A percentile compares a stretch with the other conserved stretches of the same genome.
Evolutionary conservation across 148 eudicot genomes (phyloP).

Genomic region (Chenopodium formosanum): DNA sequence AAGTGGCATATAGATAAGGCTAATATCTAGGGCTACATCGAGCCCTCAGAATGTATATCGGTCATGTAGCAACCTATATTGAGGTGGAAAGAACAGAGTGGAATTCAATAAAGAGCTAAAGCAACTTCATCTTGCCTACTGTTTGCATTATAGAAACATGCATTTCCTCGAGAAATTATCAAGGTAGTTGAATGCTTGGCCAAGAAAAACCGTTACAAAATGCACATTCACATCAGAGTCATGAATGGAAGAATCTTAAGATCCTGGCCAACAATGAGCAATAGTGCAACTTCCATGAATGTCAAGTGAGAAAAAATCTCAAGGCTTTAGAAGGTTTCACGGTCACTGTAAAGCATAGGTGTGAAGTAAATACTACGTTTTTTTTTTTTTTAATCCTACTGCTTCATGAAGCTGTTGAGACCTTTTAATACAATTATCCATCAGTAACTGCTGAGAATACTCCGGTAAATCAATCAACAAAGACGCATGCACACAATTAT

Average conservation of each 20-base stretch:
- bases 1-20: background rate
- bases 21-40: no score
- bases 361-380: no score
- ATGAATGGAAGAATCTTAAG: background rate
- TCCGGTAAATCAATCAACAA: background rate
- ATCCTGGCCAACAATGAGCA: background rate
- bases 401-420: no score
- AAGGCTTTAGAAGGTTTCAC: background rate
- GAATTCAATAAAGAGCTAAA: background rate
- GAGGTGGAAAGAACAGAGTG: background rate
- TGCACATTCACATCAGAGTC: background rate
- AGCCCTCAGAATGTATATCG: background rate
- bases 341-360: background rate
- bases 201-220: background rate
- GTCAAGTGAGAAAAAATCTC: background rate
- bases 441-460: background rate
- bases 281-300: background rate
- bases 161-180: background rate
- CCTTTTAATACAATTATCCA: background rate
- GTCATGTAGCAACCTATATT: background rate
- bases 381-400: background rate
- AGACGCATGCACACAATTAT: background rate
- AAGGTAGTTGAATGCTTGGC: background rate
- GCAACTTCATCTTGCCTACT: background rate
- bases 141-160: background rate